Conservation (phyloP, 768 basidiomycete species). For the Macrolepiota albuminosa region DNA sequence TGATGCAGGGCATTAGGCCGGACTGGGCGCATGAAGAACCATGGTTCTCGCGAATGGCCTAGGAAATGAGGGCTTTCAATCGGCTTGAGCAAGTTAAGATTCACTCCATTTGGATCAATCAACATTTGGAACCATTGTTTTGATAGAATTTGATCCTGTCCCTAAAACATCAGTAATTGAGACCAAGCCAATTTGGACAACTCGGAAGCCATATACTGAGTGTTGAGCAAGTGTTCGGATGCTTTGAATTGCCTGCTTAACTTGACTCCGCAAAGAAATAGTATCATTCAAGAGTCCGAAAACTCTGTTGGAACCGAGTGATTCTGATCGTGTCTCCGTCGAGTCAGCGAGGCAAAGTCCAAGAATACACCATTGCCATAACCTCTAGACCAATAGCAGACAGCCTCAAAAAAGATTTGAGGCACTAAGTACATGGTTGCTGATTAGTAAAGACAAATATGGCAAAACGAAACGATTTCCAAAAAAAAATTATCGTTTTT, state of each 20-base stretch:
- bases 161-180: too few relatives aligned
- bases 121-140: not conserved
- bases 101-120: not conserved
- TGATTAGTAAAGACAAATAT: conserved; percentile 7
- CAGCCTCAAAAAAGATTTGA: not conserved
- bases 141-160: too few relatives aligned
- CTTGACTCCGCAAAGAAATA: too few relatives aligned
- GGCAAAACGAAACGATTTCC: conserved; percentile 1
- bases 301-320: not conserved
- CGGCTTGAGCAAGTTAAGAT: not conserved
- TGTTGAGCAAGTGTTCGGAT: not conserved
- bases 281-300: too few relatives aligned
- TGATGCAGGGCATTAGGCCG: not conserved
- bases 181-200: not conserved
- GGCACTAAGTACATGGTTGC: not conserved
- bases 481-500: conserved; percentile 4
- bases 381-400: not conserved
- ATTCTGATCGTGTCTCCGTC: not conserved
- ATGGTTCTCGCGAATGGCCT: not conserved
- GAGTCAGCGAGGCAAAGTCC: too few relatives aligned
- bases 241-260: not conserved
- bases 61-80: not conserved
- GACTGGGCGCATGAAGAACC: not conserved
- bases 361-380: not conserved
- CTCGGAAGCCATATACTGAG: not conserved